These are phyloP conservation scores for Cordyceps pruinosa DNA, from an alignment of 2,329 filamentous ascomycete genomes.

Conservation along the genomic window DNA sequence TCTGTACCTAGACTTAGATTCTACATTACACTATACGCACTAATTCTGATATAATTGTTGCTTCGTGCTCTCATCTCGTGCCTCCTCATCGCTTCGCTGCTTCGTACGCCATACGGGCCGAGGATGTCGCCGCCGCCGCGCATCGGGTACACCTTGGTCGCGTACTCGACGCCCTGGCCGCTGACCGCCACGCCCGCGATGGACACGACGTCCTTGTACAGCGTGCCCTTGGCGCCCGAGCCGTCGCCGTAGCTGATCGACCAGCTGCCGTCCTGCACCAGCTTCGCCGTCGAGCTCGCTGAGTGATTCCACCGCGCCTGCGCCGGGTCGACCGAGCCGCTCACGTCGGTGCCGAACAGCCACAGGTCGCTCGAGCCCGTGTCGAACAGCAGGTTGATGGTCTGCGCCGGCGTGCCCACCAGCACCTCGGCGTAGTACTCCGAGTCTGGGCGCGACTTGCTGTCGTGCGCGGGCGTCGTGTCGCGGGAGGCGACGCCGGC, in stretches of 20 bases:
- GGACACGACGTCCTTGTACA: slow-evolving; percentile 37
- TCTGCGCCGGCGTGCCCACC: slow-evolving; percentile 29
- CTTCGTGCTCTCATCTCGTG: too few relatives aligned
- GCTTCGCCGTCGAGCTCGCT: slow-evolving; percentile 31
- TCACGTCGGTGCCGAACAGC: slow-evolving; percentile 28
- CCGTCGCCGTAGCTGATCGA: slow-evolving; percentile 37
- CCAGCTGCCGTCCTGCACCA: slow-evolving; percentile 32
- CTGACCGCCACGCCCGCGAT: slow-evolving; percentile 36
- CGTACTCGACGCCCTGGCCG: slow-evolving; percentile 37
- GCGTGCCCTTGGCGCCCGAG: slow-evolving; percentile 35
- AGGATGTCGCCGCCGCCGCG: slow-evolving; percentile 39
- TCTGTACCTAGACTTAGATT: too few relatives aligned
- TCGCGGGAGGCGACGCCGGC: background rate
- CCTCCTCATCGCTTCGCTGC: too few relatives aligned
- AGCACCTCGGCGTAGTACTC: slow-evolving; percentile 9
- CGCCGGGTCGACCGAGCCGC: slow-evolving; percentile 20
- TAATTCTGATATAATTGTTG: too few relatives aligned
- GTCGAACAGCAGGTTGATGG: slow-evolving; percentile 34
- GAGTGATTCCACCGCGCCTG: slow-evolving; percentile 33
- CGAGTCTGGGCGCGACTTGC: slow-evolving; percentile 1
- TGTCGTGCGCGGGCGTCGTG: background rate
- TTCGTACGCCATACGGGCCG: too few relatives aligned
- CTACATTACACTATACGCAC: too few relatives aligned
- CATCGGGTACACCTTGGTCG: slow-evolving; percentile 31
- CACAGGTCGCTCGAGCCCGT: slow-evolving; percentile 37